A percentile compares a stretch with the other conserved stretches of the same genome.
Evolutionary conservation across 345 rosid genomes (phyloP).

Genomic region (Microcos paniculata): DNA sequence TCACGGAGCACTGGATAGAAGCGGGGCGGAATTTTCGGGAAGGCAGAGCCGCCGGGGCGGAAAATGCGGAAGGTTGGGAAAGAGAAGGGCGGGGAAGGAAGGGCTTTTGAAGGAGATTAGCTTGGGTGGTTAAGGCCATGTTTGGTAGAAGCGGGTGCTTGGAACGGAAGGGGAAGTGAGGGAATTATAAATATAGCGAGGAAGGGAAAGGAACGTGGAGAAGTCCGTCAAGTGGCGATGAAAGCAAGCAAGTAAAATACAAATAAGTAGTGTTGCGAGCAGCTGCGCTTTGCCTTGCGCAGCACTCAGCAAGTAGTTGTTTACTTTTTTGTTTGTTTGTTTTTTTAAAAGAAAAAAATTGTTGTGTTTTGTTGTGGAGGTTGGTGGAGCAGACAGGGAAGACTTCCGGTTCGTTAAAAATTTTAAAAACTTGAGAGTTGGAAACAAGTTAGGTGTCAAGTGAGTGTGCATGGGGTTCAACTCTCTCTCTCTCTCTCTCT

Average conservation of each 20-base stretch:
- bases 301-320: too few species aligned
- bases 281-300: neutral
- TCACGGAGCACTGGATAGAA: conserved; percentile 53
- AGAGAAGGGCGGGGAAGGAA: conserved; percentile 26
- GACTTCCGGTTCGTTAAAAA: too few species aligned
- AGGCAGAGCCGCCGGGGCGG: conserved; percentile 23
- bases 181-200: neutral
- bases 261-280: neutral
- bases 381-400: too few species aligned
- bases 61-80: conserved; percentile 26
- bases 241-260: neutral
- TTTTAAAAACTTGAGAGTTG: too few species aligned
- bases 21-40: conserved; percentile 35
- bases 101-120: conserved; percentile 38
- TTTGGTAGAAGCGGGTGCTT: neutral
- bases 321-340: too few species aligned
- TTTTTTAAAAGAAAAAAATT: too few species aligned
- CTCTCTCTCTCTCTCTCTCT: too few species aligned
- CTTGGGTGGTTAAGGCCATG: conserved; percentile 60
- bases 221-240: conserved; percentile 43
- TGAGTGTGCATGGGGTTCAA: too few species aligned
- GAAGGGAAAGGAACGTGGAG: conserved; percentile 5
- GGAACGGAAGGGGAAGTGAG: conserved; percentile 13
- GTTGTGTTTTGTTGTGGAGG: too few species aligned
- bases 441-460: too few species aligned